Base-by-base conservation (phyloP, 2,329 filamentous ascomycete species). In the Chaetomiaceae sp. region DNA sequence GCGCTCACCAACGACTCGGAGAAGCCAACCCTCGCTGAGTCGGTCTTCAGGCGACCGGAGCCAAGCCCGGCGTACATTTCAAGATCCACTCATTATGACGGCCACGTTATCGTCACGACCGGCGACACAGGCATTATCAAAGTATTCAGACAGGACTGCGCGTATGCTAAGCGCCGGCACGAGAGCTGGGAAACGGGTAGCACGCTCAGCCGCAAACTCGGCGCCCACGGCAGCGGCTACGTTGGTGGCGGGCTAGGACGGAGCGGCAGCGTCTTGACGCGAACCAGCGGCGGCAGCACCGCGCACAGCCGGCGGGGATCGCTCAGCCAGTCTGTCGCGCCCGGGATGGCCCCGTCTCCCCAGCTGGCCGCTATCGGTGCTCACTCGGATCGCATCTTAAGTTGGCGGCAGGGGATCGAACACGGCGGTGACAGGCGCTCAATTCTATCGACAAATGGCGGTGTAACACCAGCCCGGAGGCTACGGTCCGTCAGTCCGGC, bases 121-220 rank as follows among this genome's bases (percentile, higher is more conserved):
- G 92, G 96, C 67, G 89, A 90, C 62, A 84, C 83, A 0, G 94
- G 94, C 32, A 81, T 84, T 23, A 94, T 99, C 71, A 96, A 96
- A 67, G 87, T 97, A 0, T 96, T 96, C 66, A 82, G 94, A 18
- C 92, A 97, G 69, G 94, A 99, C 66, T 96, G 92, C 66, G 94
- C 92, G 0, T 89, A 81, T 62, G 71, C 77, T 44, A 96, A 95
- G 69, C 84, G 92, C 5, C 79, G 82, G 51, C 80, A 84, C 53
- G 89, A 90, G 51, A 81, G 78, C 33, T 92, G 86, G 86, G 90
- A 96, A 61, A 83, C 85, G 0, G 79, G 80, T 1, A 92, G 87
- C 14, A 82, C 82, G 7, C 87, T 95, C 62, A 90, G 88, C 9
- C 84, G 82, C 58, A 84, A 82, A 61, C 71, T 89, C 42, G 77